Conservation (phyloP, 2,329 filamentous ascomycete genomes). For the Coleophoma cylindrospora region DNA sequence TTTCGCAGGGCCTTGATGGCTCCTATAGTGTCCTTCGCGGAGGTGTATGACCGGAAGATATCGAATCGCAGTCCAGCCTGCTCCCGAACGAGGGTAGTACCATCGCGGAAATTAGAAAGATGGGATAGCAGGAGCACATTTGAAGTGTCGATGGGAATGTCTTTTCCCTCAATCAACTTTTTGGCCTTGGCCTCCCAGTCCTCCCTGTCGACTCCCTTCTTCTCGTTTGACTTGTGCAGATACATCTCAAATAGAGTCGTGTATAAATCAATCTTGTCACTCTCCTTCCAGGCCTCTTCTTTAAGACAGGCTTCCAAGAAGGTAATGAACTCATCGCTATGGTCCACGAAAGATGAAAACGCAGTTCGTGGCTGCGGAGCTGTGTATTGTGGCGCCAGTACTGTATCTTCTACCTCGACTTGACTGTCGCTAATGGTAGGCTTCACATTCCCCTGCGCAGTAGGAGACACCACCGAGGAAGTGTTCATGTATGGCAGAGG, state of each 20-base stretch:
- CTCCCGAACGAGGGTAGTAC: constrained; percentile 88
- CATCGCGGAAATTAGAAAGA: constrained; percentile 82
- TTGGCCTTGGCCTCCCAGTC: constrained; percentile 91
- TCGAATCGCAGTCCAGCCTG: constrained; percentile 88
- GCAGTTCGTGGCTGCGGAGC: constrained; percentile 80
- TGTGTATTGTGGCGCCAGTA: constrained; percentile 55
- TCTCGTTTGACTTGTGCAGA: constrained; percentile 76
- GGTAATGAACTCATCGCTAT: constrained; percentile 82
- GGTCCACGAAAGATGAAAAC: constrained; percentile 95
- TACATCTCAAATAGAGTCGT: constrained; percentile 99
- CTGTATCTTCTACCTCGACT: constrained; percentile 42
- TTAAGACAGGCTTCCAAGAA: constrained; percentile 87
- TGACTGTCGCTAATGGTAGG: constrained; percentile 47
- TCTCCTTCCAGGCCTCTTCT: constrained; percentile 63
- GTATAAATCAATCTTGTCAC: constrained; percentile 80
- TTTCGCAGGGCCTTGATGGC: constrained; percentile 86
- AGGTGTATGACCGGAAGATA: constrained; percentile 94
- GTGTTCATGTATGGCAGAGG: constrained; percentile 82
- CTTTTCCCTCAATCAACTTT: constrained; percentile 74
- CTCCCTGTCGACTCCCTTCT: constrained; percentile 64
- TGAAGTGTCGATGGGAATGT: constrained; percentile 86
- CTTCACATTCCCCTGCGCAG: constrained; percentile 42
- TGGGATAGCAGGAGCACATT: constrained; percentile 92
- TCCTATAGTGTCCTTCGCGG: constrained; percentile 84
- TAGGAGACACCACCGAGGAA: constrained; percentile 48